Conservation (phyloP, 768 basidiomycete genomes). For the Cyclocybe cylindracea region DNA sequence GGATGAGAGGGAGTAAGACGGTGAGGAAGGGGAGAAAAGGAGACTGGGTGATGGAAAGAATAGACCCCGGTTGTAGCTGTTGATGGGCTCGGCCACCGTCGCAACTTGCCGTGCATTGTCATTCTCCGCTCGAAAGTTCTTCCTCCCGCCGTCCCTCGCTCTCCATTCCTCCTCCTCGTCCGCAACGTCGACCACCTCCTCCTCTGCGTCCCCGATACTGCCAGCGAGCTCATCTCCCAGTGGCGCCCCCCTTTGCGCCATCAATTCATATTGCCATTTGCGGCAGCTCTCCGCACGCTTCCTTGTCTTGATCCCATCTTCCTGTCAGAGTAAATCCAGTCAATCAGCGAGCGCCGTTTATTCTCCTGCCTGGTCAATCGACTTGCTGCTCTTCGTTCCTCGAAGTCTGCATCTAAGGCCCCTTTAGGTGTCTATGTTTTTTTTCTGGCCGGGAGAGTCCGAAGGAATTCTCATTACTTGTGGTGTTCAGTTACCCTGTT, state of each 20-base stretch:
- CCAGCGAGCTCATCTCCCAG: background rate
- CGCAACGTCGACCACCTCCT: background rate
- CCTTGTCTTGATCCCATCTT: conserved; percentile 17
- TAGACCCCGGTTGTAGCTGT: conserved; percentile 26
- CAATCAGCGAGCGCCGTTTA: background rate
- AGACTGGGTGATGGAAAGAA: conserved; percentile 17
- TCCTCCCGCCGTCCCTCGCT: background rate
- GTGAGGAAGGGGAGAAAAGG: conserved; percentile 22
- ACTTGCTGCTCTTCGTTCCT: background rate
- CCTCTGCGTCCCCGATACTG: background rate
- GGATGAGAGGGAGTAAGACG: conserved; percentile 14
- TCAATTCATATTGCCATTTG: conserved; percentile 16
- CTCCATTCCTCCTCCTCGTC: background rate
- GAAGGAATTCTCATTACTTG: too few relatives aligned
- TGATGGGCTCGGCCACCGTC: conserved; percentile 19
- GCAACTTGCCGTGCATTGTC: conserved; percentile 21
- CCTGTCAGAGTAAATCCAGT: conserved; percentile 3
- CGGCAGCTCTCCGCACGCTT: conserved; percentile 15
- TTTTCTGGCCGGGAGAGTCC: too few relatives aligned
- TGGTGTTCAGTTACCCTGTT: too few relatives aligned
- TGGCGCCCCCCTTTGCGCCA: background rate
- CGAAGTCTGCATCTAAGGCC: too few relatives aligned
- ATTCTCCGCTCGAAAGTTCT: too few relatives aligned
- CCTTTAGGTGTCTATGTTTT: too few relatives aligned
- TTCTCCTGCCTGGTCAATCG: background rate